A percentile compares a stretch with the other conserved stretches of the same genome.
phyloP scores from a whole-genome alignment of 2,329 filamentous ascomycete genomes.

The Chlorencoelia australis region DNA sequence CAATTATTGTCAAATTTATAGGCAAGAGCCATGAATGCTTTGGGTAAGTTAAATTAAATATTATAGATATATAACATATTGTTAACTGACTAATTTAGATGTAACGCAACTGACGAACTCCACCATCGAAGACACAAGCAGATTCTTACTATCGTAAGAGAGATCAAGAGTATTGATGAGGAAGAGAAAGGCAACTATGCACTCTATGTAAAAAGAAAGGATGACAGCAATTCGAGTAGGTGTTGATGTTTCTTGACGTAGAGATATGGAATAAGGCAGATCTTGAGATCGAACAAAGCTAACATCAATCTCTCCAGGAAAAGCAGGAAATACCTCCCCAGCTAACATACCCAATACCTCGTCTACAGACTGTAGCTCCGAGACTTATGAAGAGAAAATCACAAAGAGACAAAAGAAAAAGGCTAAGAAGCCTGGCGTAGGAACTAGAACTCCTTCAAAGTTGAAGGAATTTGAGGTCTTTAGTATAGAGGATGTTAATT shows the following conservation, averaged over 20 bases:
- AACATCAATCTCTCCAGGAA: too few species aligned
- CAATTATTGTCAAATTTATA: conserved; percentile 7
- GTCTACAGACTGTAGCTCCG: conserved; percentile 16
- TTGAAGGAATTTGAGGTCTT: conserved; percentile 15
- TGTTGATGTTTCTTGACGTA: conserved; percentile 2
- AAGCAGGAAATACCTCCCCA: too few species aligned
- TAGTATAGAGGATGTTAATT: conserved; percentile 18
- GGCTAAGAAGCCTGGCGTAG: conserved; percentile 16
- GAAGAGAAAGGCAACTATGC: too few species aligned
- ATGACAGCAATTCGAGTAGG: conserved; percentile 2
- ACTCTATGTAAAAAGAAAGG: not conserved
- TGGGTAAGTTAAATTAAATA: conserved; percentile 16
- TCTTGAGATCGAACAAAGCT: too few species aligned
- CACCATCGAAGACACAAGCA: conserved; percentile 25
- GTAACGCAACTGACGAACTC: conserved; percentile 24
- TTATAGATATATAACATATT: not conserved
- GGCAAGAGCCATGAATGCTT: conserved; percentile 25
- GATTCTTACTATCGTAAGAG: conserved; percentile 21
- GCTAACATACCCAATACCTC: too few species aligned
- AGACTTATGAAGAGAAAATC: conserved; percentile 10
- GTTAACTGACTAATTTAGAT: conserved; percentile 16
- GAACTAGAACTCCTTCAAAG: conserved; percentile 3
- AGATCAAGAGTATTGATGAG: conserved; percentile 19
- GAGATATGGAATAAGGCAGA: too few species aligned
- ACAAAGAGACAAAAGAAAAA: conserved; percentile 21